Conservation (phyloP, 352 stramenopile species). For the Globisporangium echinulatum region DNA sequence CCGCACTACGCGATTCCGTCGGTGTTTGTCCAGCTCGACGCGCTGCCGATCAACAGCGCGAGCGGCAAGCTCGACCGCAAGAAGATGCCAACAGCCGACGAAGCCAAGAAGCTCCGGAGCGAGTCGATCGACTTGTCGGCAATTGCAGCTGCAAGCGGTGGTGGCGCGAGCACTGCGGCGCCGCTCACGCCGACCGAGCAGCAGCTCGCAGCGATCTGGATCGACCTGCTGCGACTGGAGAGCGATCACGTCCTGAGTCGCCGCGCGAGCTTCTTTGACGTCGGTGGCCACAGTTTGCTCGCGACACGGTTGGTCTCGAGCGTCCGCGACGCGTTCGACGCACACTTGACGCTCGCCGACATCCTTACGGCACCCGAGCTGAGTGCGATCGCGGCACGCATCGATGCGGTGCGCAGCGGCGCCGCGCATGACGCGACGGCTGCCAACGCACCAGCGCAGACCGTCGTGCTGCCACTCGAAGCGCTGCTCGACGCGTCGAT, state of each 20-base stretch:
- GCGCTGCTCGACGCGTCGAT: slow-evolving; percentile 60
- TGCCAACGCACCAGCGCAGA: slow-evolving; percentile 10
- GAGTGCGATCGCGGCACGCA: slow-evolving; percentile 41
- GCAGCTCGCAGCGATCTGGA: slow-evolving; percentile 55
- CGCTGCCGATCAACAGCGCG: slow-evolving; percentile 80
- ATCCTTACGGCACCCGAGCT: slow-evolving; percentile 58
- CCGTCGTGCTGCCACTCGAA: slow-evolving; percentile 59
- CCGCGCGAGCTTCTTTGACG: slow-evolving; percentile 71
- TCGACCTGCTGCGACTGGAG: slow-evolving; percentile 59
- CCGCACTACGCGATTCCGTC: slow-evolving; percentile 81
- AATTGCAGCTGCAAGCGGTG: background rate
- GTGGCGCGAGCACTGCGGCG: slow-evolving; percentile 22
- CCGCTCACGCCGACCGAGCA: slow-evolving; percentile 58
- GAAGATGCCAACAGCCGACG: slow-evolving; percentile 67
- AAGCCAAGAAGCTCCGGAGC: slow-evolving; percentile 58
- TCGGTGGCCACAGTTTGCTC: slow-evolving; percentile 74
- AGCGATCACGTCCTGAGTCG: slow-evolving; percentile 46
- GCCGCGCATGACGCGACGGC: slow-evolving; percentile 6
- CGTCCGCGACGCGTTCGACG: slow-evolving; percentile 54
- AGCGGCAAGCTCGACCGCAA: slow-evolving; percentile 89
- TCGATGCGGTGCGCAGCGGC: slow-evolving; percentile 31
- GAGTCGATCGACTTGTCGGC: slow-evolving; percentile 65
- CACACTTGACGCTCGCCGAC: slow-evolving; percentile 71
- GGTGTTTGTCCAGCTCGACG: slow-evolving; percentile 75
- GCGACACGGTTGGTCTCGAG: slow-evolving; percentile 67